A percentile compares a stretch with the other conserved stretches of the same genome.
phyloP scores from a whole-genome alignment of 129 eudicot species.

The Artemisia tridentata region DNA sequence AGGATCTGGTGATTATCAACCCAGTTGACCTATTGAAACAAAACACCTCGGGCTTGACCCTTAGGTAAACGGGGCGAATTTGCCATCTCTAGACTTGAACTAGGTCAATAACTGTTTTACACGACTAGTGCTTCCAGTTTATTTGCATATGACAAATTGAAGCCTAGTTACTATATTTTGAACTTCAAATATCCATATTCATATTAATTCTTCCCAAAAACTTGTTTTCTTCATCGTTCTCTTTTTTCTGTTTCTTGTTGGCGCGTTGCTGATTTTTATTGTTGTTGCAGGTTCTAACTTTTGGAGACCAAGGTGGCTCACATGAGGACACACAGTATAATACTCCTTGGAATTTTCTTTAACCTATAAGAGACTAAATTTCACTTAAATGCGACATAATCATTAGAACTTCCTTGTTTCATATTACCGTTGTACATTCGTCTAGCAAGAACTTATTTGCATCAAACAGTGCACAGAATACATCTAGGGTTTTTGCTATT shows the following conservation, averaged over 20 bases:
- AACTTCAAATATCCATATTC: too few species aligned
- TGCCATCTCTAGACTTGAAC: too few species aligned
- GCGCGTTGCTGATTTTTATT: not conserved
- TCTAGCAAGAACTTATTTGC: conserved; percentile 20
- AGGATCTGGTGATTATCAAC: too few species aligned
- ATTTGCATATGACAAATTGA: not conserved
- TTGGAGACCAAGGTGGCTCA: conserved; percentile 81
- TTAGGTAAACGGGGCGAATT: too few species aligned
- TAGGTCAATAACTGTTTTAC: not conserved
- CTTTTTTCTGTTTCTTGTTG: too few species aligned
- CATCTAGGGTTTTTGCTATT: too few species aligned
- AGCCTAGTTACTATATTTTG: too few species aligned
- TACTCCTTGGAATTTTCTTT: conserved; percentile 20
- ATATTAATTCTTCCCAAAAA: conserved; percentile 25
- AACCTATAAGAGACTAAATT: conserved; percentile 6
- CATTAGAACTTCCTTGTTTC: not conserved
- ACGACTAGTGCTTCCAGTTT: not conserved
- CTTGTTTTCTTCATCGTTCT: too few species aligned
- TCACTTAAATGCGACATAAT: conserved; percentile 10
- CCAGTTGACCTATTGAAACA: too few species aligned
- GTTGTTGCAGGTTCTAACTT: conserved; percentile 60
- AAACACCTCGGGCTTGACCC: too few species aligned
- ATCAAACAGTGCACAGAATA: conserved; percentile 20
- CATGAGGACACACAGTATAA: conserved; percentile 6
- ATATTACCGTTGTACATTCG: conserved; percentile 17